Conservation (phyloP, 768 basidiomycete genomes). For the Pilatotrama ljubarskyi region DNA sequence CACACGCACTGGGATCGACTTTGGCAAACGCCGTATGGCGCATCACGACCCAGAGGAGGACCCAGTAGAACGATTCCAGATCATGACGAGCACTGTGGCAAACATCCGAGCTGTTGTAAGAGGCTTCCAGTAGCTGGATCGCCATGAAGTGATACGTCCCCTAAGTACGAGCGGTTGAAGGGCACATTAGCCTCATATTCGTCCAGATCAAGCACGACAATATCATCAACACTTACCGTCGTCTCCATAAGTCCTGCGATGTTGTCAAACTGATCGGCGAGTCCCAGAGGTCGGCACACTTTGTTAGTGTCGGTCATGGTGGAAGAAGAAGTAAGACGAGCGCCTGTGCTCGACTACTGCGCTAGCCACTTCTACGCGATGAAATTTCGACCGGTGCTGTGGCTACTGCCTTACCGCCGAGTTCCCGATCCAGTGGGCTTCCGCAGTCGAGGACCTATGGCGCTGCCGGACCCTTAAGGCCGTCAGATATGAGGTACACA, state of each 20-base stretch:
- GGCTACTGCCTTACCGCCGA: too few relatives aligned
- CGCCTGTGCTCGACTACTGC: too few relatives aligned
- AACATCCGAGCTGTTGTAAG: not conserved
- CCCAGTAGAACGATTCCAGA: slow-evolving; percentile 18
- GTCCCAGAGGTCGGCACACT: not conserved
- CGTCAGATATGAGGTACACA: too few relatives aligned
- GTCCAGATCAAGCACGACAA: too few relatives aligned
- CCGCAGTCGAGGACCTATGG: too few relatives aligned
- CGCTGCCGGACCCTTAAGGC: too few relatives aligned
- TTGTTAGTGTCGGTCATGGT: too few relatives aligned
- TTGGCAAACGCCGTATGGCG: not conserved
- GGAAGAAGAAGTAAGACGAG: too few relatives aligned
- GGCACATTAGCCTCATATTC: not conserved
- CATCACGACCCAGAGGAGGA: not conserved
- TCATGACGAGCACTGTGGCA: slow-evolving; percentile 2
- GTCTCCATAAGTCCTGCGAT: not conserved
- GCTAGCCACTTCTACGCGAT: too few relatives aligned
- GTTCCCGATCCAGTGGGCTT: too few relatives aligned
- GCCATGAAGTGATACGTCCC: slow-evolving; percentile 12
- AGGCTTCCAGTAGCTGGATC: not conserved
- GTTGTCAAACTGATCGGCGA: not conserved
- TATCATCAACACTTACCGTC: not conserved
- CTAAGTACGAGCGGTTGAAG: not conserved
- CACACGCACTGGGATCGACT: not conserved
- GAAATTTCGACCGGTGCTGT: too few relatives aligned